Evolutionary conservation across 768 basidiomycete species (phyloP), one percentile per base, ranked within the genome.

Genomic region (Kwoniella dejecticola): DNA sequence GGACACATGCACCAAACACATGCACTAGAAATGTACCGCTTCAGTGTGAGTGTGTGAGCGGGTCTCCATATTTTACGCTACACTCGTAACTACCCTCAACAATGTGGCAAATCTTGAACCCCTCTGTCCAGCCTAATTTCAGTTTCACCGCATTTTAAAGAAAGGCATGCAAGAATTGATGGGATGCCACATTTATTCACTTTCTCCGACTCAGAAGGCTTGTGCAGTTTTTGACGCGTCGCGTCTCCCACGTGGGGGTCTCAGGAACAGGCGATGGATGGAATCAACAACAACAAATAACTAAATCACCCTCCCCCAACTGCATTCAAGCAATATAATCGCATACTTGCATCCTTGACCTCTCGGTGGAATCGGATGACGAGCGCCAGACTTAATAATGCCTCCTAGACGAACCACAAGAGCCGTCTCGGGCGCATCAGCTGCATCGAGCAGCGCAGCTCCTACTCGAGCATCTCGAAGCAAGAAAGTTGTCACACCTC

Each of bases 231-330:
- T n/a, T n/a, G 24, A 57, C 56, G 56, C 56, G 56, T 47, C 56
- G 56, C 56, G 56, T 36, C 7, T 31, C 8, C 56, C 56, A 57
- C 56, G 56, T 57, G 56, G n/a, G 8, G 23, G 26, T 26, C 4
- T n/a, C 21, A 56, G 44, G 53, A 54, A 48, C 46, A 23, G n/a
- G 47, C 55, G 7, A n/a, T 29, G 31, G 41, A 29, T 7, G 24
- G 29, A 44, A 53, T 26, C 60, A 62, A 62, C 33, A 62, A 62
- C 45, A 62, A 55, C 42, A 52, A 53, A 49, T n/a, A 21, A 33
- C 24, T 33, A 8, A 36, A 19, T 42, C 5, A 42, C 41, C 41
- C 5, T 42, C 41, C 5, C 5, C 19, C 41, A 13, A n/a, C n/a
- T 42, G 15, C 33, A 36, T 19, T n/a, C 24, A 33, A 17, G n/a